Evolutionary conservation across 2,329 filamentous ascomycete species (phyloP).

Genomic region (Celoporthe dispersa): DNA sequence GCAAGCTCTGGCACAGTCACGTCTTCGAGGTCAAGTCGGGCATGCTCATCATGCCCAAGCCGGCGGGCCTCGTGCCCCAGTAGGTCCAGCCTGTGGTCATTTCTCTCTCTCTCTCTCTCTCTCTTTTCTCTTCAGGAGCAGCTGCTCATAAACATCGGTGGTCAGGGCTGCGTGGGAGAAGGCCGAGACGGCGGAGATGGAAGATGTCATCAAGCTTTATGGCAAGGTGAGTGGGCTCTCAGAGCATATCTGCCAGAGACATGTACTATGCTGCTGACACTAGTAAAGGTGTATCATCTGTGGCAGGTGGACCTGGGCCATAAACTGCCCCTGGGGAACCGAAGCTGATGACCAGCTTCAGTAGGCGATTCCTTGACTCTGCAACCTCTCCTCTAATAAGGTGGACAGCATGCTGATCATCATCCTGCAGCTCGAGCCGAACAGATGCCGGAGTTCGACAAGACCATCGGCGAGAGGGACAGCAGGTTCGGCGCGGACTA

Average conservation of each 20-base stretch:
- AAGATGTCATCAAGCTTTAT: conserved; percentile 73
- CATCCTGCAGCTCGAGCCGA: conserved; percentile 37
- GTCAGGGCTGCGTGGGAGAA: conserved; percentile 65
- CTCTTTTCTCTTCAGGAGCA: neutral
- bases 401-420: neutral
- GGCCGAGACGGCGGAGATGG: conserved; percentile 81
- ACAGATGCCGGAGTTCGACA: conserved; percentile 52
- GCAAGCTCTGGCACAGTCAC: conserved; percentile 79
- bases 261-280: neutral
- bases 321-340: conserved; percentile 56
- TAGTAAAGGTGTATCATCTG: conserved; percentile 67
- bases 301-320: conserved; percentile 85
- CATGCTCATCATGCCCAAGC: conserved; percentile 78
- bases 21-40: conserved; percentile 77
- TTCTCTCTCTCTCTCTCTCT: no score
- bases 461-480: conserved; percentile 50
- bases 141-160: neutral
- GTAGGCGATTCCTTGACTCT: no score
- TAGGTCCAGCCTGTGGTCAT: no score
- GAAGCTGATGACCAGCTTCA: conserved; percentile 59
- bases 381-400: no score
- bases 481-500: conserved; percentile 51
- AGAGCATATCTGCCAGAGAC: neutral
- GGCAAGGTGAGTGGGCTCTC: conserved; percentile 59
- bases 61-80: conserved; percentile 54